Conservation (phyloP, 305 asterid species). For the Caryopteris hybrid region DNA sequence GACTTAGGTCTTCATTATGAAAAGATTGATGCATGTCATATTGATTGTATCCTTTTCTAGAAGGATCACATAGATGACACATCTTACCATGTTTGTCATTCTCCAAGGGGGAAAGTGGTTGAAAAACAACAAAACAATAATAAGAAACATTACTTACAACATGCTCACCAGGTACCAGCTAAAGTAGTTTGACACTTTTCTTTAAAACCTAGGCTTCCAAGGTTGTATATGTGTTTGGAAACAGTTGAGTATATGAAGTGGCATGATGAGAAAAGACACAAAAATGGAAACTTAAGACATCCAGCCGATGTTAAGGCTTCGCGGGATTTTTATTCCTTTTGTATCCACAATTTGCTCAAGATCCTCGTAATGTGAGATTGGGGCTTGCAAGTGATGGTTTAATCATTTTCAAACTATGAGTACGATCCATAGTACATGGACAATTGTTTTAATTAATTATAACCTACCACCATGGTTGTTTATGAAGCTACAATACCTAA, state of each 20-base stretch:
- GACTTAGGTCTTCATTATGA: not conserved
- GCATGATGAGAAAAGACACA: not conserved
- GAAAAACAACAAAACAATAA: not conserved
- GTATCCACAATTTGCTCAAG: not conserved
- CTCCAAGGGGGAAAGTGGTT: not conserved
- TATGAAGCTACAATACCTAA: not conserved
- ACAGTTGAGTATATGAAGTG: not conserved
- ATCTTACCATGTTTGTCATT: not conserved
- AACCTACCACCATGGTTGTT: not conserved
- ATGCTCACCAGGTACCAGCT: not conserved
- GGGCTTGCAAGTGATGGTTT: not conserved
- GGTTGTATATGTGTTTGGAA: not conserved
- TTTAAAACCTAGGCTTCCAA: not conserved
- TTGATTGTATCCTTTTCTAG: not conserved
- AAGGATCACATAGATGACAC: not conserved
- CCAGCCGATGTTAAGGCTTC: not conserved
- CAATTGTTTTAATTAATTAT: not conserved
- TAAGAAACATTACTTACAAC: too few species aligned
- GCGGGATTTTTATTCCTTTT: not conserved
- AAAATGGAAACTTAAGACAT: not conserved
- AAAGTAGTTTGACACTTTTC: not conserved
- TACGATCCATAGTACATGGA: not conserved
- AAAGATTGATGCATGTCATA: not conserved
- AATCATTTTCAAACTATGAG: not conserved
- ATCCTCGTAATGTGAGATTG: not conserved